Evolutionary conservation across 441 rosid genomes (phyloP).

Genomic region (Aleurites moluccanus): DNA sequence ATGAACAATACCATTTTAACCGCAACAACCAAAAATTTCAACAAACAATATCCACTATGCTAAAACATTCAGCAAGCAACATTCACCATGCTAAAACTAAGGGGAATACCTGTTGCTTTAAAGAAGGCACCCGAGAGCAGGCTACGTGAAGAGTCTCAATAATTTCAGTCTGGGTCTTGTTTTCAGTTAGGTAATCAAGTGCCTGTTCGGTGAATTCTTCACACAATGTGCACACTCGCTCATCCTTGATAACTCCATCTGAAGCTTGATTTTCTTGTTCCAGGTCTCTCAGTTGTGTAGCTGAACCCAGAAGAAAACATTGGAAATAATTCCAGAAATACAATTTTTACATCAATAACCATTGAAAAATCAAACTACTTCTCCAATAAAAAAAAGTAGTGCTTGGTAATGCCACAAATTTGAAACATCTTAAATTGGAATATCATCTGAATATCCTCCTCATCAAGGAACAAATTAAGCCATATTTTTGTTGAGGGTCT

Average conservation of each 20-base stretch:
- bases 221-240: slow-evolving; percentile 65
- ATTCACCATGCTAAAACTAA: background rate
- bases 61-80: background rate
- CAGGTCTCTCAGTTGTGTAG: slow-evolving; percentile 22
- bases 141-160: slow-evolving; percentile 50
- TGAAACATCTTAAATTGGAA: slow-evolving; percentile 10
- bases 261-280: slow-evolving; percentile 26
- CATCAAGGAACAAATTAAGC: background rate
- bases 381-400: background rate
- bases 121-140: slow-evolving; percentile 57
- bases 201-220: slow-evolving; percentile 70
- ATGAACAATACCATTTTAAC: background rate
- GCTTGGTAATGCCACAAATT: background rate
- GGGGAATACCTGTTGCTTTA: slow-evolving; percentile 58
- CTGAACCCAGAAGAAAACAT: slow-evolving; percentile 31
- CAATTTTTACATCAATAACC: slow-evolving; percentile 6
- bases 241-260: slow-evolving; percentile 36
- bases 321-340: slow-evolving; percentile 9
- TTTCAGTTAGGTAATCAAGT: slow-evolving; percentile 57
- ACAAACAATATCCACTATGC: background rate
- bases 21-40: background rate
- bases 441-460: background rate
- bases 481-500: background rate
- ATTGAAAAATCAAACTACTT: background rate
- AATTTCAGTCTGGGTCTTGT: slow-evolving; percentile 69